Base-by-base conservation (phyloP, 257 asterid species). In the Agastache rugosa region DNA sequence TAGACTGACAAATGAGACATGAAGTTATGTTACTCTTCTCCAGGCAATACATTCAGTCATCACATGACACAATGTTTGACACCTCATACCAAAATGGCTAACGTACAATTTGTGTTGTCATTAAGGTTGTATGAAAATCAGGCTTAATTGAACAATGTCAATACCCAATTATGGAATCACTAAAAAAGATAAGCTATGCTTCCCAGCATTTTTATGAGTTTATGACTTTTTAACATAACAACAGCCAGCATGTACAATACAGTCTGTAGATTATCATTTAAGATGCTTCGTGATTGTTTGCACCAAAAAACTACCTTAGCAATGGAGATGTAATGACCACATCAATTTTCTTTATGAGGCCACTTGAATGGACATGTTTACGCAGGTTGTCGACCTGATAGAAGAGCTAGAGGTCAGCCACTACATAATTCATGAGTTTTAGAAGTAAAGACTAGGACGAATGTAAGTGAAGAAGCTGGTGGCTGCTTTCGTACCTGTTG, bases 321-420 rank as follows among this genome's bases (percentile, higher is more conserved):
- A 93, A 79, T 77, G 98, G 98, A 80, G 98, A 93, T 25, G 98
- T 89, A 55, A 93, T 87, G 73, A 93, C 98, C 79, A 93, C 73
- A 20, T 91, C 97, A 23, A 93, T 75, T 84, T 83, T 89, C 86
- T 87, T 85, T 83, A 84, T 83, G 80, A 93, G 93, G 77, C 92
- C 96, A 77, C 87, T 85, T 66, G 82, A 73, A 55, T 84, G 95
- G 75, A 93, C 97, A 81, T 93, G 98, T 78, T 86, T 84, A 45
- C 93, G 95, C 83, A 93, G 82, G 81, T 86, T 89, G 70, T 93
- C 98, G 60, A 93, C 98, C 98, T 93, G 92, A 76, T 67, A 78
- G 73, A 75, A 59, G 63, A 75, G 58, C 56, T 16, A 79, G 75
- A 73, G 17, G 69, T 77, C 75, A 85, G 10, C 20, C 34, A 39